These are phyloP conservation scores for Reutealis trisperma DNA, from an alignment of 345 rosid species.

Conservation along the genomic window DNA sequence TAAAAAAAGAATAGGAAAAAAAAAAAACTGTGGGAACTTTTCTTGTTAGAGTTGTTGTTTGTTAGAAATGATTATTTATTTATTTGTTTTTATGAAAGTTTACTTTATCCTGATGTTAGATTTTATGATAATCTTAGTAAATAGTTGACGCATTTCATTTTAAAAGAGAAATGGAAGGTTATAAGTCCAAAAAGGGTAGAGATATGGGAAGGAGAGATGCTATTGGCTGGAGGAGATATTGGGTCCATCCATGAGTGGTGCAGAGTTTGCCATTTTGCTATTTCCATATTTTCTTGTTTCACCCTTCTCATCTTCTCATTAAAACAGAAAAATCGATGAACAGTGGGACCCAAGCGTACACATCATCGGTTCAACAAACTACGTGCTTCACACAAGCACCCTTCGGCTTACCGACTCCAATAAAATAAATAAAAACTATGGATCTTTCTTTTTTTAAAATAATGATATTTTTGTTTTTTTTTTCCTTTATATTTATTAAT, in stretches of 20 bases:
- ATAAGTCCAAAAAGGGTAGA: constrained; percentile 11
- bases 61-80: not conserved
- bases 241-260: constrained; percentile 55
- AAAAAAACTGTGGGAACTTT: not conserved
- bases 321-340: not conserved
- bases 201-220: constrained; percentile 57
- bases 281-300: not conserved
- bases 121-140: not conserved
- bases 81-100: too few species aligned
- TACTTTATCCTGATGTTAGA: not conserved
- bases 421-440: too few species aligned
- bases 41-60: not conserved
- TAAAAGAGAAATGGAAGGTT: not conserved
- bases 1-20: too few species aligned
- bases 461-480: too few species aligned
- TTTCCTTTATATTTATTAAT: too few species aligned
- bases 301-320: not conserved
- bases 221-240: constrained; percentile 60
- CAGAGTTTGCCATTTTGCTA: constrained; percentile 28
- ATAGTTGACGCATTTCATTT: not conserved
- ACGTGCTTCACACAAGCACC: not conserved
- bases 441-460: too few species aligned
- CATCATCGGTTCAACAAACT: not conserved
- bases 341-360: not conserved
- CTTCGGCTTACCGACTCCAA: too few species aligned